Percentiles rank a stretch among this genome's conserved stretches.
These are phyloP conservation scores for Sporodiniella umbellata DNA, from an alignment of 371 early-diverging fungal genomes.

Conservation along the genomic window DNA sequence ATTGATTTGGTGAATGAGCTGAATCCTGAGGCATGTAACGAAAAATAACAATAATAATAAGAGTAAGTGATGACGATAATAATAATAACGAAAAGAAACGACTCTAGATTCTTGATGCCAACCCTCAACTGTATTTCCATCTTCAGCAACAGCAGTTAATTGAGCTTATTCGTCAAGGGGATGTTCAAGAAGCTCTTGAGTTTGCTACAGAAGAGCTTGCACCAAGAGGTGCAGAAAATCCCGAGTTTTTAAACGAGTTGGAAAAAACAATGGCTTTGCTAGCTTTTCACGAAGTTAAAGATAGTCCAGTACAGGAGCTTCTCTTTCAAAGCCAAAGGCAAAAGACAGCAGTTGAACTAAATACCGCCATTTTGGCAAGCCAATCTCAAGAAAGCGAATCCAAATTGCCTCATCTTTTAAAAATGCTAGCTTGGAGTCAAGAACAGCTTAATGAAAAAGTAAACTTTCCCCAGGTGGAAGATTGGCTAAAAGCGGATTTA, in stretches of 20 bases:
- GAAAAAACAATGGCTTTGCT: constrained; percentile 95
- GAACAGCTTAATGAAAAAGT: constrained; percentile 77
- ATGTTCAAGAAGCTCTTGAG: constrained; percentile 78
- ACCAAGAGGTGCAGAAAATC: constrained; percentile 92
- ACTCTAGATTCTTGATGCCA: constrained; percentile 87
- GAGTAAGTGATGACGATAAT: neutral
- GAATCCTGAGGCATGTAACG: constrained; percentile 88
- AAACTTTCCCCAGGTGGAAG: constrained; percentile 78
- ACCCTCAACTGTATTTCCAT: constrained; percentile 92
- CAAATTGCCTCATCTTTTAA: constrained; percentile 83
- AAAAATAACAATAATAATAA: neutral
- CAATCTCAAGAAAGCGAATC: constrained; percentile 93
- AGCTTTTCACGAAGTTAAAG: constrained; percentile 73
- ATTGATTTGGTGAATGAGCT: constrained; percentile 94
- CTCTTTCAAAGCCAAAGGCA: constrained; percentile 85
- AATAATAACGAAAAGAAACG: neutral
- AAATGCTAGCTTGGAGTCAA: constrained; percentile 92
- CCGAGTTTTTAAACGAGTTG: constrained; percentile 89
- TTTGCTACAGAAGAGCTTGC: constrained; percentile 98
- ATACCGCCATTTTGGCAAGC: constrained; percentile 85
- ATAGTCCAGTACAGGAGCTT: constrained; percentile 77
- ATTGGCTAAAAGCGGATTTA: constrained; percentile 78
- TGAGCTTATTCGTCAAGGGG: constrained; percentile 84
- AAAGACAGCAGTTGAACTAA: constrained; percentile 92
- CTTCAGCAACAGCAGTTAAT: constrained; percentile 92